Base-by-base conservation (phyloP, 441 rosid species). In the Populus tomentosa region DNA sequence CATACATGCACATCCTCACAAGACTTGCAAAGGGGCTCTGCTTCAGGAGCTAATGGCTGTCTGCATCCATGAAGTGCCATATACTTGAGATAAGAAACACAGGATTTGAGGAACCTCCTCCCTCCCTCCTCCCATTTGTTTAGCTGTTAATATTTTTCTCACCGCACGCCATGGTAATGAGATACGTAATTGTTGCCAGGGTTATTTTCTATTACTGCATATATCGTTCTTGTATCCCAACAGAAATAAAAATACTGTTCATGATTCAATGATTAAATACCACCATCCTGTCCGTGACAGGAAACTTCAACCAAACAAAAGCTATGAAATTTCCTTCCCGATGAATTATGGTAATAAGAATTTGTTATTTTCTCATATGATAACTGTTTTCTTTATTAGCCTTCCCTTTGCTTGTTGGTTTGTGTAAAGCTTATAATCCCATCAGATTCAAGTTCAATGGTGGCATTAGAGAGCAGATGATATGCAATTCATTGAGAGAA, bases 1-100 rank as follows among this genome's bases (percentile, higher is more conserved):
- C 33, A 38, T 68, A 50, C 64, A 46, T 38, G 33, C 13, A 14
- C 75, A 21, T 56, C 21, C 69, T 30, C 16, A 21, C 42, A 24
- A 53, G 30, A 77, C 26, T 65, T 66, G 65, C 76, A 35, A 35
- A 67, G 77, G 40, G 61, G 50, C 3, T 78, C 61, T 56, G 64
- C 64, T 69, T 38, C 30, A 20, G 36, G 33, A 53, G 21, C 68
- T 7, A 53, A 24, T 68, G 53, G 67, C 53, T 26, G 9, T 71
- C 70, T 53, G 63, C 62, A 67, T 30, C 71, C n/a, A 33, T 9
- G 23, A 46, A 46, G 56, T 40, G 13, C 9, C 28, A 10, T 10
- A 21, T 66, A 46, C 30, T 6, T 61, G 13, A 59, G 8, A 35
- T 46, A 50, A 10, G 14, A 26, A 42, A 38, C 73, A 67, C 40